phyloP scores from a whole-genome alignment of 2,329 filamentous ascomycete genomes.

The Didymella segeticola region DNA sequence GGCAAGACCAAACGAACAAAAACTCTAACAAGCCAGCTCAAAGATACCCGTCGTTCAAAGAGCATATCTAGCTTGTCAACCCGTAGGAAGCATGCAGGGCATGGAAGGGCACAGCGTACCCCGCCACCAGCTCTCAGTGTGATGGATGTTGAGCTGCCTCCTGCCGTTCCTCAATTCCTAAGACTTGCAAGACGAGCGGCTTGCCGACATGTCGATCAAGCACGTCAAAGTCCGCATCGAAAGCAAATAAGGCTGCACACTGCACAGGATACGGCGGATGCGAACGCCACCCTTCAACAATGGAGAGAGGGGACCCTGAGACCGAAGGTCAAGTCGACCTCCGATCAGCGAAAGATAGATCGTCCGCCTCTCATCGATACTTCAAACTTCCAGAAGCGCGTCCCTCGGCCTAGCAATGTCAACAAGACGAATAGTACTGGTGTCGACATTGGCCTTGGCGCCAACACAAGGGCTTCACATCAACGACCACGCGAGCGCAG shows the following conservation, averaged over 20 bases:
- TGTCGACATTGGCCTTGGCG: neutral
- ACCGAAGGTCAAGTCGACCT: conserved; percentile 17
- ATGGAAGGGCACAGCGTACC: conserved; percentile 20
- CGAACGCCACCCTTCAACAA: conserved; percentile 55
- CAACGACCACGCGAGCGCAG: neutral
- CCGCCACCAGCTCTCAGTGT: conserved; percentile 54
- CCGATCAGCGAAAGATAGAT: neutral
- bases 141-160: conserved; percentile 55
- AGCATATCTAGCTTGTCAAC: neutral
- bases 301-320: conserved; percentile 58
- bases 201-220: conserved; percentile 55
- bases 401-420: neutral
- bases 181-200: conserved; percentile 62
- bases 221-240: conserved; percentile 58
- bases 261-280: conserved; percentile 61
- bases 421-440: neutral
- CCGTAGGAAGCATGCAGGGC: conserved; percentile 14
- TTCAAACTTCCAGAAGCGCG: conserved; percentile 28
- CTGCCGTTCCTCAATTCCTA: conserved; percentile 60
- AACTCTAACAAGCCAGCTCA: neutral
- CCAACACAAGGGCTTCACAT: neutral
- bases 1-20: conserved; percentile 26
- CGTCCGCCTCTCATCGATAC: conserved; percentile 28
- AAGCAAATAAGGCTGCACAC: conserved; percentile 63
- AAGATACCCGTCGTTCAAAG: conserved; percentile 1